Evolutionary conservation across 768 basidiomycete genomes (phyloP), one percentile per base, ranked within the genome.

Genomic region (Macrolepiota dolichaula): DNA sequence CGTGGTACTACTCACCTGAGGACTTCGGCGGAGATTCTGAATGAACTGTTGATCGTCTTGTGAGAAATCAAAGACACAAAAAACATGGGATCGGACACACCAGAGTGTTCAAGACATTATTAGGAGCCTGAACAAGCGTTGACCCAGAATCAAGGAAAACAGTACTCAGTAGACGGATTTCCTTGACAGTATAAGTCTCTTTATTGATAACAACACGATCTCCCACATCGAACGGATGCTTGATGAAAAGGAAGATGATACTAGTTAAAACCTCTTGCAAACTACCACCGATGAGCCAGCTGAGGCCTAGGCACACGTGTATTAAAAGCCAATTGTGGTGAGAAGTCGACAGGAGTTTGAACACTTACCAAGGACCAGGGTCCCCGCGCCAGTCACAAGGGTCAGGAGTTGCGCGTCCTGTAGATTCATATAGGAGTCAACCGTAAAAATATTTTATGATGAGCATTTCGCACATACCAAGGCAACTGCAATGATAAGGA

Each of bases 221-320:
- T 25, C 89, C 89, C 25, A 92, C 90, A 71, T 92, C 91, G 77
- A 87, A 91, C 0, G 88, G 89, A 69, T 91, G 88, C 68, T 92
- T 92, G 72, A 94, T 81, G 74, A 96, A 95, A 29, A 97, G 79
- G 82, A 97, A 96, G 69, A 96, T 94, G 71, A 94, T 92, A 61
- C 88, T 88, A 4, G 85, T 85, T 58, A 96, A 79, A 49, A 95
- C 85, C 72, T 94, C 92, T 63, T 91, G 84, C 62, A 91, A 79
- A 57, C 86, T 90, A 49, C 80, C 79, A 40, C 94, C 94, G 65
- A 96, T 92, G 58, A 94, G 84, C 92, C 92, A 94, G 64, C 89
- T 90, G 47, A 94, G 77, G 67, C 87, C 87, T 86, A 59, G n/a
- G 36, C 24, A 51, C 52, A 35, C 57, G 62, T 38, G 27, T 32